Conservation (phyloP, 768 basidiomycete species). For the Mycena leptocephala region DNA sequence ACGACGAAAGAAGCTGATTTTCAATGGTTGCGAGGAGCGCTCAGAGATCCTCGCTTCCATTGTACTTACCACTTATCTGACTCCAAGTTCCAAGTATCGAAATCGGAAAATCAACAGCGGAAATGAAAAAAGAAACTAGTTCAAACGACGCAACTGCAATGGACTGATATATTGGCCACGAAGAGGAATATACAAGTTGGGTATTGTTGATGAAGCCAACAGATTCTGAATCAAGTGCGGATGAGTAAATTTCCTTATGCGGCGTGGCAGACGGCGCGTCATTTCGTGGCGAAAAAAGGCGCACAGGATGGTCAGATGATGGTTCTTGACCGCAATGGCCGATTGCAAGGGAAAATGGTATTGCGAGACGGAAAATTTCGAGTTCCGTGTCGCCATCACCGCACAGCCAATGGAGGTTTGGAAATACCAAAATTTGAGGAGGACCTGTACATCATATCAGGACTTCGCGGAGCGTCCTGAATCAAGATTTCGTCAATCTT, state of each 20-base stretch:
- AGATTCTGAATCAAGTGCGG: background rate
- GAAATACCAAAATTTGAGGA: background rate
- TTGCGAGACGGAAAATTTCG: background rate
- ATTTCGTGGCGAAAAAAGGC: background rate
- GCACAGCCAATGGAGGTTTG: constrained; percentile 2
- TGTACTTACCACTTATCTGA: no score
- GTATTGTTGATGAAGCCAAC: background rate
- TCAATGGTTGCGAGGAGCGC: constrained; percentile 8
- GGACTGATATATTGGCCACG: background rate
- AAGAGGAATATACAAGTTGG: no score
- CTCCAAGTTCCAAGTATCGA: no score
- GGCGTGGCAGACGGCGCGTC: background rate
- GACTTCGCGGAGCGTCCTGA: no score
- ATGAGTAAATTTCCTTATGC: background rate
- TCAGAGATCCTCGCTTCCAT: background rate
- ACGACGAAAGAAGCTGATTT: background rate
- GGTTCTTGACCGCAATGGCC: background rate
- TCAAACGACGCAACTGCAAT: background rate
- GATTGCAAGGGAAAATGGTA: background rate
- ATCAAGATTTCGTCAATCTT: no score
- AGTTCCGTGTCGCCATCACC: background rate
- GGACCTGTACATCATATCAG: background rate
- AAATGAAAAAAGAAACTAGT: background rate
- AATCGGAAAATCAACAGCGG: no score
- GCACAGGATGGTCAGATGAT: background rate